Evolutionary conservation across 1,284 basidiomycete species (phyloP).

Genomic region (Moesziomyces parantarcticus): DNA sequence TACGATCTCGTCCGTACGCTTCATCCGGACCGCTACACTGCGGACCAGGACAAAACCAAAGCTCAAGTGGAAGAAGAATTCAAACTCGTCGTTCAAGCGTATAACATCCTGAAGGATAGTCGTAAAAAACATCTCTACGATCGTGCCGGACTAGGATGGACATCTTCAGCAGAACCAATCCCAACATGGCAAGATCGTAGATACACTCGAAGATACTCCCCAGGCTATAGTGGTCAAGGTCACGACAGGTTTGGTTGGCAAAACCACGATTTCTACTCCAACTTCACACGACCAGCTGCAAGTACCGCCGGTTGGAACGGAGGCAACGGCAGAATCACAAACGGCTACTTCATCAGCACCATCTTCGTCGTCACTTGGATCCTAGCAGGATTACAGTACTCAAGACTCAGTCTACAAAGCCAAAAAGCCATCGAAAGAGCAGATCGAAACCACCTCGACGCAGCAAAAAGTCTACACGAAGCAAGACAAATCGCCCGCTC

Average conservation of each 20-base stretch:
- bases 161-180: background rate
- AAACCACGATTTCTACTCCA: constrained; percentile 23
- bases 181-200: constrained; percentile 28
- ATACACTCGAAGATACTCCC: constrained; percentile 16
- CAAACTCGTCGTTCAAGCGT: constrained; percentile 51
- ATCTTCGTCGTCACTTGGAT: constrained; percentile 48
- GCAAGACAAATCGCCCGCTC: constrained; percentile 31
- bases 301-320: constrained; percentile 26
- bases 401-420: constrained; percentile 27
- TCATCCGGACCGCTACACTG: constrained; percentile 55
- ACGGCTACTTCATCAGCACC: constrained; percentile 39
- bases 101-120: constrained; percentile 49
- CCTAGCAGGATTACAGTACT: constrained; percentile 42
- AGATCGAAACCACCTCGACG: constrained; percentile 29
- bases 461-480: constrained; percentile 19
- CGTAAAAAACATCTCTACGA: constrained; percentile 40
- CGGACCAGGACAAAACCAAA: constrained; percentile 16
- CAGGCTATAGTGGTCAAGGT: constrained; percentile 6
- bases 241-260: constrained; percentile 49
- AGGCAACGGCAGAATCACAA: constrained; percentile 34
- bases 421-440: constrained; percentile 38
- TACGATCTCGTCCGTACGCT: constrained; percentile 60
- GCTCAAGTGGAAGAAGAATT: constrained; percentile 42
- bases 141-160: constrained; percentile 48
- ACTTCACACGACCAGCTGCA: background rate